phyloP scores from a whole-genome alignment of 176 grass and related monocot genomes.

The Zoysia pacifica region DNA sequence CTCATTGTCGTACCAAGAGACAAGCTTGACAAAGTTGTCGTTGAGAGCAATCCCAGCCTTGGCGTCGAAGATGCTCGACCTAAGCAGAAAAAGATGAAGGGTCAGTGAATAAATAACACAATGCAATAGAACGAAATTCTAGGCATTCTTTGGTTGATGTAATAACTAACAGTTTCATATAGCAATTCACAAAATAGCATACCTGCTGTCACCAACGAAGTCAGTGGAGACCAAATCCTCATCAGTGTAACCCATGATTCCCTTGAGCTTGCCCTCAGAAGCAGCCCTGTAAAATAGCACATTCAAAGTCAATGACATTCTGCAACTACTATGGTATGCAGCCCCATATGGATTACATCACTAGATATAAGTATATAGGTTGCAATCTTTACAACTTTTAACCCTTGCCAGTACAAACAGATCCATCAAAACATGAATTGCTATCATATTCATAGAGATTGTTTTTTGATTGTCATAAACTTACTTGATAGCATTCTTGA shows the following conservation, averaged over 20 bases:
- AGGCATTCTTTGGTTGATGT: not conserved
- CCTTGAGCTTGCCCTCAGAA: slow-evolving; percentile 78
- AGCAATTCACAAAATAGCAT: not conserved
- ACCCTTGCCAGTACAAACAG: not conserved
- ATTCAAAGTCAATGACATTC: not conserved
- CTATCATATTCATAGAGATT: not conserved
- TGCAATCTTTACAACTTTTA: not conserved
- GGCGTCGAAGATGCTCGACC: slow-evolving; percentile 89
- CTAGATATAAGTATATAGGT: too few relatives aligned
- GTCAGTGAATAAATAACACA: not conserved
- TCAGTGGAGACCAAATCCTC: slow-evolving; percentile 84
- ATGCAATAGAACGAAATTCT: not conserved
- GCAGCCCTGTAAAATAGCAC: slow-evolving; percentile 53
- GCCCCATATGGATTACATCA: not conserved
- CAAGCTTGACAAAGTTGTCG: slow-evolving; percentile 66
- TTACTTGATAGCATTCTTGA: slow-evolving; percentile 74
- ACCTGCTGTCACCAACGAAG: slow-evolving; percentile 85
- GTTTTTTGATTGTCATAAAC: not conserved
- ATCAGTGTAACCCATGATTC: slow-evolving; percentile 78
- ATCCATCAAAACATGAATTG: not conserved
- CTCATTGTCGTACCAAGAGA: slow-evolving; percentile 85
- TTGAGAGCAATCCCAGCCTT: slow-evolving; percentile 90
- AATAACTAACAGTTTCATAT: too few relatives aligned
- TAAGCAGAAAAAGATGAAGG: not conserved
- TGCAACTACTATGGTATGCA: not conserved